Conservation (phyloP, 2,329 filamentous ascomycete genomes). For the Epichloe coenophiala region DNA sequence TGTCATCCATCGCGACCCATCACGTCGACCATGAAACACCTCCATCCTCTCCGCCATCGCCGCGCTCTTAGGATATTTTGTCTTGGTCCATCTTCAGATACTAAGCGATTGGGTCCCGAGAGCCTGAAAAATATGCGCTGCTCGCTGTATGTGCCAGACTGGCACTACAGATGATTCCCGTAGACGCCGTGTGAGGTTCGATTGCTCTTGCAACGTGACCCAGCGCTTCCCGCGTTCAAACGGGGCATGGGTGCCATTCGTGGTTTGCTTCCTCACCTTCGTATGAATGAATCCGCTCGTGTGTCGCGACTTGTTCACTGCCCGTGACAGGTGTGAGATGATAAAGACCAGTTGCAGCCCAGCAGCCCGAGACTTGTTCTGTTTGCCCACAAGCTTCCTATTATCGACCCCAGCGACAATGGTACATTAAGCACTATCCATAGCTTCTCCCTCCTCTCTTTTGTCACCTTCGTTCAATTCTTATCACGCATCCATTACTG, state of each 20-base stretch:
- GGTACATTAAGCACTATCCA: neutral
- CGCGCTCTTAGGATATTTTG: neutral
- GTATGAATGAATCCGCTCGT: neutral
- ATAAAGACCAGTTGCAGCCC: neutral
- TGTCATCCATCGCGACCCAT: neutral
- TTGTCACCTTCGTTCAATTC: neutral
- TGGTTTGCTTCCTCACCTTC: conserved; percentile 1
- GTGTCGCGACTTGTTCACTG: conserved; percentile 2
- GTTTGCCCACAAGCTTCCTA: neutral
- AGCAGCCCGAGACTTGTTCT: neutral
- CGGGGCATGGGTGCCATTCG: neutral
- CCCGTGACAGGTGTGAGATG: neutral
- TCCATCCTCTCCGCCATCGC: neutral
- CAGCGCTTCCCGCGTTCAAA: neutral
- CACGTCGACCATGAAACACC: conserved; percentile 3
- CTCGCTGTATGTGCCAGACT: neutral
- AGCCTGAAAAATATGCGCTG: neutral
- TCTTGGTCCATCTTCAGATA: neutral
- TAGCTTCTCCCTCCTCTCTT: neutral
- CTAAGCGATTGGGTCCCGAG: neutral
- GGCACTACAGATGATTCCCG: neutral
- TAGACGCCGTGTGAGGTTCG: neutral
- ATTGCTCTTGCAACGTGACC: neutral
- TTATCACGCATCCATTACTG: neutral
- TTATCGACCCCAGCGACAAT: conserved; percentile 2